These are phyloP conservation scores for Syzygium jambos DNA, from an alignment of 345 rosid genomes.

Conservation along the genomic window DNA sequence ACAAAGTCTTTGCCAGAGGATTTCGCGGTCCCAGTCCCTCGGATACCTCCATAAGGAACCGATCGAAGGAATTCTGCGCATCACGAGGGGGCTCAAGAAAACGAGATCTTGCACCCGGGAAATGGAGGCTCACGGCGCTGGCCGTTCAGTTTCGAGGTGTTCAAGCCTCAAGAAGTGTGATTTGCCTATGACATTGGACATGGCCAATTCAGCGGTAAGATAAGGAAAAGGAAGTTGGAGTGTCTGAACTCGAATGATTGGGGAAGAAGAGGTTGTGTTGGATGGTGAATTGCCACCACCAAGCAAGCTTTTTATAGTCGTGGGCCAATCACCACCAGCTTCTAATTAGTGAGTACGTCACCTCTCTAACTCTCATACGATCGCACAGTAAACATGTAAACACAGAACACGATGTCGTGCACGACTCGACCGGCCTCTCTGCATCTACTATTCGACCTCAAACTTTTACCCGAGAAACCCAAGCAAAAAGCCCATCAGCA, in stretches of 20 bases:
- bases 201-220: neutral
- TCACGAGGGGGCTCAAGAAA: neutral
- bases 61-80: neutral
- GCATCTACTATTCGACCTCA: too few relatives aligned
- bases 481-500: too few relatives aligned
- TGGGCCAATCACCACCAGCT: neutral
- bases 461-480: too few relatives aligned
- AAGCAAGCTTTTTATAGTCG: neutral
- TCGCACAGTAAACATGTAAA: too few relatives aligned
- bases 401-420: accelerated
- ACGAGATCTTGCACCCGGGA: accelerated
- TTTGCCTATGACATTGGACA: neutral
- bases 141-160: neutral
- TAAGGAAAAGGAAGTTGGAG: neutral
- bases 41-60: neutral
- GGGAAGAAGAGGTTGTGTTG: neutral
- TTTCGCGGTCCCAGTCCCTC: neutral
- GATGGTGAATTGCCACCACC: too few relatives aligned
- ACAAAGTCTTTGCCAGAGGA: neutral
- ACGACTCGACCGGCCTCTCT: accelerated
- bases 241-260: neutral
- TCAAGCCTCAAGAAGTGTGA: neutral
- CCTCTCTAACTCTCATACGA: neutral
- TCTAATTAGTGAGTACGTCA: neutral
- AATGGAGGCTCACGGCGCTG: neutral